Evolutionary conservation across 2,329 filamentous ascomycete genomes (phyloP), one percentile per base, ranked within the genome.

Genomic region (Claviceps capensis): DNA sequence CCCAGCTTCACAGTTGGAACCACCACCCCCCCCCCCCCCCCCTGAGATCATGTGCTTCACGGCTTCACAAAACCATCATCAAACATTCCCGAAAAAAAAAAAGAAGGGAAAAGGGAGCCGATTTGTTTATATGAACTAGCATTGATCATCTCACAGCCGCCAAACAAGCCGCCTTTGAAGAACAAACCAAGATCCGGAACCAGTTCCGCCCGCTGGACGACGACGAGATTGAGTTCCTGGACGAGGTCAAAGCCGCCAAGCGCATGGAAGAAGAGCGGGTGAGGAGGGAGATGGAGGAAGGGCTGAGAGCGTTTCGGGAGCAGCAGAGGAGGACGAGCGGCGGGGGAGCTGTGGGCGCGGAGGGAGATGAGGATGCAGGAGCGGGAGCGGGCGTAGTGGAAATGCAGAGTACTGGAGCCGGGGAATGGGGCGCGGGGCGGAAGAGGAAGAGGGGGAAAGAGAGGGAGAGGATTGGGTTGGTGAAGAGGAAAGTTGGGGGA

Each of bases 91-190:
- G 16, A 11, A 41, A 41, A 41, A 9, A n/a, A 41, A 41, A n/a
- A 41, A 2, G 14, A n/a, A 8, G 4, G 14, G 37, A 38, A 34
- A 34, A 34, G 3, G 4, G 4, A 11, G 9, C 9, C 30, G 9
- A 4, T 34, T 34, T 4, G 30, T 34, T 26, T 11, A 11, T 4
- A 34, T 11, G 30, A 11, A 34, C 30, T 34, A 34, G 30, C 30
- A 11, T 34, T 34, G 9, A 34, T 34, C 30, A 34, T 34, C 4
- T 34, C 30, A 11, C 53, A 85, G 86, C 82, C 57, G 85, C 85
- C 53, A 91, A 90, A 67, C 85, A 91, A 69, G 86, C 86, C 19
- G 85, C 83, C 8, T 88, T 89, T 65, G 86, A 89, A 65, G 86
- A 91, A 66, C 75, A 82, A 56, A 77, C 76, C 56, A 77, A 77